phyloP scores from a whole-genome alignment of 2,329 filamentous ascomycete genomes.

The Thelonectria blattea region DNA sequence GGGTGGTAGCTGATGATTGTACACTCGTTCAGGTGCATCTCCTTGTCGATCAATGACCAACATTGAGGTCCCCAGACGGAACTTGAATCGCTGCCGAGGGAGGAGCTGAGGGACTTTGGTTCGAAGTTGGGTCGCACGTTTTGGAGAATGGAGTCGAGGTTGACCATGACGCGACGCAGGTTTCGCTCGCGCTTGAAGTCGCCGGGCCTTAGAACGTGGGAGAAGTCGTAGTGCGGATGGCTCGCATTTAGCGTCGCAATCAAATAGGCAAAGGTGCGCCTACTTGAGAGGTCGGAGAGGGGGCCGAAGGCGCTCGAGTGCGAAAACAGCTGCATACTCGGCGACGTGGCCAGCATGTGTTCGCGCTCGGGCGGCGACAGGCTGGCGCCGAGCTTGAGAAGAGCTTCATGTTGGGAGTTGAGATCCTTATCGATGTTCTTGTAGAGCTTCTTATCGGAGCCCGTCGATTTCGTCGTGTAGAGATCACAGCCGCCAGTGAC shows the following conservation, averaged over 20 bases:
- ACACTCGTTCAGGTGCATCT: conserved; percentile 91
- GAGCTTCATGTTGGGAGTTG: conserved; percentile 87
- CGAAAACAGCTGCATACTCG: conserved; percentile 64
- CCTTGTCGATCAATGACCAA: conserved; percentile 91
- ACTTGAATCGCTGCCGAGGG: conserved; percentile 53
- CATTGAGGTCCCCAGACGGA: conserved; percentile 86
- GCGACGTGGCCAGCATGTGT: conserved; percentile 72
- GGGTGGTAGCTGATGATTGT: conserved; percentile 89
- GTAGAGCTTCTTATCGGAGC: conserved; percentile 95
- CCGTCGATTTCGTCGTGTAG: conserved; percentile 96
- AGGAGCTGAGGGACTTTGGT: conserved; percentile 50
- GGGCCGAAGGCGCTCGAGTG: conserved; percentile 91
- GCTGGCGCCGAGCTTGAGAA: conserved; percentile 84
- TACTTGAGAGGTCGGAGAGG: conserved; percentile 84
- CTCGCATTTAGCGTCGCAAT: conserved; percentile 97
- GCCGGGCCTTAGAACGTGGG: conserved; percentile 82
- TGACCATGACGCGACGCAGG: conserved; percentile 81
- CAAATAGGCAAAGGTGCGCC: conserved; percentile 91
- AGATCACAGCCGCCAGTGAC: conserved; percentile 94
- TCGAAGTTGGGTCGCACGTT: conserved; percentile 76
- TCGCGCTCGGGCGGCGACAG: conserved; percentile 82
- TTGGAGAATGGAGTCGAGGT: conserved; percentile 84
- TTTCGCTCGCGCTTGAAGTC: conserved; percentile 90
- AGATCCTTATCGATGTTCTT: conserved; percentile 92
- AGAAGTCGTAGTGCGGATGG: conserved; percentile 93